Base-by-base conservation (phyloP, 306 rosid genomes). In the Dalbergia cochinchinensis region DNA sequence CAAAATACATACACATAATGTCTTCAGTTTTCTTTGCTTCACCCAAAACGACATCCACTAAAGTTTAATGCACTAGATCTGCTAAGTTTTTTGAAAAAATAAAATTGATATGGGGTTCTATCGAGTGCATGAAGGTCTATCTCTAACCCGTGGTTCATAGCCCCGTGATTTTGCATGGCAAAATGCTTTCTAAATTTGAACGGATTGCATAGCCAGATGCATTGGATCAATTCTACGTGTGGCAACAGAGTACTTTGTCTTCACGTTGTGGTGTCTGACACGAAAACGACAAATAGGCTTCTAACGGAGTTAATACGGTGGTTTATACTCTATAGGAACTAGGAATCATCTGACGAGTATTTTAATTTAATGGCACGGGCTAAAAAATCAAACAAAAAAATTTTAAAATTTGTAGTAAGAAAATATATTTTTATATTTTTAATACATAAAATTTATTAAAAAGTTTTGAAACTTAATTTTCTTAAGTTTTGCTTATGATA, bases 261-360 rank as follows among this genome's bases (percentile, higher is more conserved):
- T 58, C 12, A 5, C 1, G 26, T 19, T 8, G 37, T 6, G 16
- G 69, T 54, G 62, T 78, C 91, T 85, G 90, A 90, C 90, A 88
- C 66, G 86, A 83, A 88, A 85, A 85, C 72, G 94, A 83, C 89
- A 90, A 88, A 55, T 51, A 62, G 47, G 69, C 80, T 71, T 79
- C 45, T 64, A 19, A 37, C 3, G 31, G 31, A 26, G 31, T 26
- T 26, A 26, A 26, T 26, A 26, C 31, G 1, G 3, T 26, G 31
- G 31, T 26, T 26, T 26, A 1, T 26, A 1, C 2, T 26, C 31
- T 26, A 26, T 26, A 26, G 31, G 31, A 26, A 26, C 31, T 26
- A 26, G 31, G 31, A 26, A 26, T 26, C 2, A 2, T 26, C 31
- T 26, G 2, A 26, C 1, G 31, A 26, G 31, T 26, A 1, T 26